phyloP scores from a whole-genome alignment of 2,329 filamentous ascomycete genomes.

The Pestalotiopsis sp. region DNA sequence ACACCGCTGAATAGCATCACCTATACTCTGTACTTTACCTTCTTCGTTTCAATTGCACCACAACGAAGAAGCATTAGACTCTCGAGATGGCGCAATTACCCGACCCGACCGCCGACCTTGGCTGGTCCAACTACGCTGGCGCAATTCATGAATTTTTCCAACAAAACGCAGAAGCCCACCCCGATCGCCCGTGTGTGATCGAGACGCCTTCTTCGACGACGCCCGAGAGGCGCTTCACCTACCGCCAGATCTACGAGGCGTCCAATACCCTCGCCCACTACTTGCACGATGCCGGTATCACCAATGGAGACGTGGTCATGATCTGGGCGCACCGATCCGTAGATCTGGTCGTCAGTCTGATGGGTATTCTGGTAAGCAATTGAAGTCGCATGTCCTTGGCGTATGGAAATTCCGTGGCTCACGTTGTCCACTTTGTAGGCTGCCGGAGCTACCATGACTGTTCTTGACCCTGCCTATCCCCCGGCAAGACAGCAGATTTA shows the following conservation, averaged over 20 bases:
- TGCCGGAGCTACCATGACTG: constrained; percentile 64
- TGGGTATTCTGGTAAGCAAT: constrained; percentile 64
- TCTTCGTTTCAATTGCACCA: constrained; percentile 19
- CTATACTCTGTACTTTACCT: constrained; percentile 19
- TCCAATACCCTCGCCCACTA: constrained; percentile 82
- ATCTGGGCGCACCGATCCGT: constrained; percentile 85
- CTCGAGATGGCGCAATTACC: constrained; percentile 43
- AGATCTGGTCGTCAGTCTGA: constrained; percentile 67
- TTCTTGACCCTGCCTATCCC: constrained; percentile 82
- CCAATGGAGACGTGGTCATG: constrained; percentile 88
- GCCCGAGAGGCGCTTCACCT: constrained; percentile 73
- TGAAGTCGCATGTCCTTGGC: background rate
- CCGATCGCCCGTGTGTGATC: constrained; percentile 56
- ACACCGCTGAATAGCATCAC: background rate
- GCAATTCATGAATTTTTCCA: constrained; percentile 74
- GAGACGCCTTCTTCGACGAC: constrained; percentile 49
- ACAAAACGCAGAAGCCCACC: constrained; percentile 67
- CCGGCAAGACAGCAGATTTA: constrained; percentile 81
- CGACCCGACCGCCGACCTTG: constrained; percentile 67
- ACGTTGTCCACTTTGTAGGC: constrained; percentile 15
- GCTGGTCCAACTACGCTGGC: constrained; percentile 67
- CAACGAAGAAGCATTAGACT: background rate
- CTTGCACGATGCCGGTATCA: constrained; percentile 71
- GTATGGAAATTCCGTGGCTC: constrained; percentile 44
- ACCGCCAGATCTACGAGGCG: constrained; percentile 83